Evolutionary conservation across 768 basidiomycete genomes (phyloP), one percentile per base, ranked within the genome.

Genomic region (Favolaschia claudopus): DNA sequence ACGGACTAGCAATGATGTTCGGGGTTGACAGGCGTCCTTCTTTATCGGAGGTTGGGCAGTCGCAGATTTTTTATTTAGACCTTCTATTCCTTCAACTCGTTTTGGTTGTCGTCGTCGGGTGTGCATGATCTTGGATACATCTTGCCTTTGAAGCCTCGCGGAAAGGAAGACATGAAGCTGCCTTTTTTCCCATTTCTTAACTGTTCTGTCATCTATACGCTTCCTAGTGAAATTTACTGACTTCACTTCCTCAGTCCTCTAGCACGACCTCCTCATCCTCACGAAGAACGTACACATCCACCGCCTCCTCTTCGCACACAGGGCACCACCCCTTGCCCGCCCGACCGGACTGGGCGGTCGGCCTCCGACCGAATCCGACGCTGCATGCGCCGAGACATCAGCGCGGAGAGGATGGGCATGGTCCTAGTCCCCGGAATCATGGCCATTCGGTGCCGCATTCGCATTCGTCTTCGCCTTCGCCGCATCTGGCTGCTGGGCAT

Each of bases 271-370:
- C 93, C 7, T 92, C 91, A 0, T 92, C 91, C 1, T 93, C 92
- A 34, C 83, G 89, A 34, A 83, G 86, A 62, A 91, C 90, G 7
- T 91, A 84, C 63, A 90, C 89, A 2, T 92, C 91, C 31, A 85
- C 83, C 1, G 79, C 89, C 6, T 91, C 91, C 4, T 90, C 89
- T 22, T 24, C 36, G 20, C 82, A 81, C n/a, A n/a, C n/a, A n/a
- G n/a, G n/a, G 64, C 81, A 92, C 75, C 86, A 88, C 55, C 93
- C 92, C 14, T 80, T 95, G 34, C 93, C 93, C 4, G 77, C 91
- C 3, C 82, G 93, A 55, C 93, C 93, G 36, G 93, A 95, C 70
- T 95, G 93, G 93, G 92, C 93, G 17, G 90, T 94, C 5, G 91
- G 91, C 15, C 78, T 94, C 31, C 92, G 89, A 70, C 85, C 91